Base-by-base conservation (phyloP, 2,329 filamentous ascomycete genomes). In the Penicillium corylophilum region DNA sequence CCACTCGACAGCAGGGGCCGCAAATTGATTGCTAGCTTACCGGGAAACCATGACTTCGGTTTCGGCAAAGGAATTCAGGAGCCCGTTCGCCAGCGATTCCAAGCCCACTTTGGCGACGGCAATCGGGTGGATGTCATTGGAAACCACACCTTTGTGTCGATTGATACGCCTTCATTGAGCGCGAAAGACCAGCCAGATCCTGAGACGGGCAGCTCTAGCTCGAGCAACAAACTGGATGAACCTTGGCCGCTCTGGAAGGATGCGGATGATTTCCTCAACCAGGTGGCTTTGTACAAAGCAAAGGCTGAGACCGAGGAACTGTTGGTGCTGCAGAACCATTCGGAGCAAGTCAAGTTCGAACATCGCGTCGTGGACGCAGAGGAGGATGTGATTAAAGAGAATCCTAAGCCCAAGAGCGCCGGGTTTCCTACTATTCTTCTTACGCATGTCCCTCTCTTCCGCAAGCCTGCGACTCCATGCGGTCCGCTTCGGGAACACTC, bases 1-100 rank as follows among this genome's bases (percentile, higher is more conserved):
- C 77, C 85, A 0, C 71, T 78, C 1, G 84, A 85, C 51, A 83
- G 86, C 58, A 79, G 83, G 26, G 86, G 88, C 5, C 82, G 89
- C 51, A 92, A 88, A 73, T 77, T 97, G 47, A 87, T 97, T 47
- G 84, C 89, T 16, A 93, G 88, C 65, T 68, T 99, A 51, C 94
- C 94, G 0, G 94, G 94, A 2, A 99, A 99, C 65, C 94, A 99
- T 68, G 94, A 99, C 68, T 72, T 97, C 36, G 94, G 94, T 0
- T 96, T 97, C 66, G 93, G 90, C 3, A 85, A 85, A 20, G 88
- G 92, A 40, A 86, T 99, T 43, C 90, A 96, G 67, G 68, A 87
- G 8, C 79, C 88, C 0, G 90, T 96, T 29, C 83, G 92, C 46
- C 80, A 94, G 63, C 81, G 94, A 15, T 99, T 97, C 70, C 83